Evolutionary conservation across 176 grass and related monocot genomes (phyloP).

Genomic region (Avena insularis): DNA sequence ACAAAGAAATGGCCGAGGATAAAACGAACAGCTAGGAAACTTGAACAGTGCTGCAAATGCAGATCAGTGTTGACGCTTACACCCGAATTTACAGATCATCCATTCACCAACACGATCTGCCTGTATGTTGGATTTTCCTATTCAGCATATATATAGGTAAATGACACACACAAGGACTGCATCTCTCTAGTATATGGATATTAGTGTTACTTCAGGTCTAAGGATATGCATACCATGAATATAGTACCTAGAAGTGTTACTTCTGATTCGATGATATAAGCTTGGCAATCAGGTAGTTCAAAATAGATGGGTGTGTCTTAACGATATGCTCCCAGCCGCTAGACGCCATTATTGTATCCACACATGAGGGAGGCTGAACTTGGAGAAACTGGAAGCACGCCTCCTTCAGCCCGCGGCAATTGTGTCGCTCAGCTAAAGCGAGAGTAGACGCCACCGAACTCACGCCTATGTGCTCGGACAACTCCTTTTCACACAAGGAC

Average conservation of each 20-base stretch:
- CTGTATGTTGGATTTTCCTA: too few relatives aligned
- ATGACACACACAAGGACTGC: too few relatives aligned
- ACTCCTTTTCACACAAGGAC: background rate
- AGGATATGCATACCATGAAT: too few relatives aligned
- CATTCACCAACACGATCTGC: too few relatives aligned
- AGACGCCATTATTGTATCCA: background rate
- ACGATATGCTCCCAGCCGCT: background rate
- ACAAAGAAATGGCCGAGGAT: too few relatives aligned
- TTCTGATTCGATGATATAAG: background rate
- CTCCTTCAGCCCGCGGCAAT: background rate
- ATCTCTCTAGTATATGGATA: too few relatives aligned
- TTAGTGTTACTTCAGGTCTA: too few relatives aligned
- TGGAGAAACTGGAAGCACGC: background rate
- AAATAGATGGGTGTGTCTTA: background rate
- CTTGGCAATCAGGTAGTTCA: background rate
- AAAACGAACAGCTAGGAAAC: too few relatives aligned
- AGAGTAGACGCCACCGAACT: background rate
- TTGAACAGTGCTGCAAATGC: too few relatives aligned
- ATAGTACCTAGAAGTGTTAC: background rate
- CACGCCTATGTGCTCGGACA: background rate
- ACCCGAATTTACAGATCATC: too few relatives aligned
- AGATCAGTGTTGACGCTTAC: too few relatives aligned
- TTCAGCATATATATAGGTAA: too few relatives aligned
- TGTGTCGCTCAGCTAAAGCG: background rate
- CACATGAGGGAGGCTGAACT: background rate